Evolutionary conservation across 1,139 yeast genomes (phyloP).

Genomic region (Magnusiomyces suaveolens): DNA sequence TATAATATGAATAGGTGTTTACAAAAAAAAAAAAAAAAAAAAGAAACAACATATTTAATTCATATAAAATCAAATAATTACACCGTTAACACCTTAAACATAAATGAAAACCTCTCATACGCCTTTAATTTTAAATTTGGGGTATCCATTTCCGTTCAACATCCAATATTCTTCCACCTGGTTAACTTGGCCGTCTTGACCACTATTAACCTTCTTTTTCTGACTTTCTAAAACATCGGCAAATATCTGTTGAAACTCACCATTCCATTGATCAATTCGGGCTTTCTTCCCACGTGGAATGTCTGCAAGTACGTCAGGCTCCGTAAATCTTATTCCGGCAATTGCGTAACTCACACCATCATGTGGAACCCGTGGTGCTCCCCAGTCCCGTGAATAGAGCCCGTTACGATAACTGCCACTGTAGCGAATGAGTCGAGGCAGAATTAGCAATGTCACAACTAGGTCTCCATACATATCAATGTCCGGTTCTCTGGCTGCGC

Average conservation of each 20-base stretch:
- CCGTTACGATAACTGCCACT: constrained; percentile 57
- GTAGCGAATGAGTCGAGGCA: constrained; percentile 59
- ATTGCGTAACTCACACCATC: constrained; percentile 61
- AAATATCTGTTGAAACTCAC: neutral
- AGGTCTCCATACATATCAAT: constrained; percentile 39
- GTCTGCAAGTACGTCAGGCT: neutral
- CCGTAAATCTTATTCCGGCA: constrained; percentile 28
- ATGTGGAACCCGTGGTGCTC: constrained; percentile 37
- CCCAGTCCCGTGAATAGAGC: constrained; percentile 68
- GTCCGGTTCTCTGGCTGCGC: constrained; percentile 5
- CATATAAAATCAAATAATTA: too few relatives aligned
- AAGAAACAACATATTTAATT: too few relatives aligned
- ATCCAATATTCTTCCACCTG: neutral
- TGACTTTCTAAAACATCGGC: neutral
- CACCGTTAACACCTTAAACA: too few relatives aligned
- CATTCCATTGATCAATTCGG: neutral
- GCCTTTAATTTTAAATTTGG: neutral
- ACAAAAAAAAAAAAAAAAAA: too few relatives aligned
- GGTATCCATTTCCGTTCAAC: neutral
- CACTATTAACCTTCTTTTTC: neutral
- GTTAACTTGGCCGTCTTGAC: neutral
- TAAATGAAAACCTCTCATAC: neutral
- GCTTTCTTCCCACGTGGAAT: neutral
- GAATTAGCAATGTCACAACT: constrained; percentile 55
- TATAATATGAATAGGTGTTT: too few relatives aligned